Evolutionary conservation across 108 stramenopile genomes (phyloP), one percentile per base, ranked within the genome.

Genomic region (Nitzschia inconspicua): DNA sequence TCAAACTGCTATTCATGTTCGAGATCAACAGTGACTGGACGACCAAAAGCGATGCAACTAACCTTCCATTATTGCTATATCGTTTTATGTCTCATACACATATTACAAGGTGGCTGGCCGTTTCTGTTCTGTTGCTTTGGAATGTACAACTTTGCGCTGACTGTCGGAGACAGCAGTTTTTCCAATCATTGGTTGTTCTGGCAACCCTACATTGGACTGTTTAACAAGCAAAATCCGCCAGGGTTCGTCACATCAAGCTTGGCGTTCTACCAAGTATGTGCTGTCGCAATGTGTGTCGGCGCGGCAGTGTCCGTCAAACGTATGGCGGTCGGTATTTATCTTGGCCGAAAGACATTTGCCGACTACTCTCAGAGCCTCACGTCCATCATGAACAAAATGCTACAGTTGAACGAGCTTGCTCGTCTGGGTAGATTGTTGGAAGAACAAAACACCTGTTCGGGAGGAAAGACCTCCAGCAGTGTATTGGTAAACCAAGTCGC

Each of bases 351-450:
- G 41, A 72, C 65, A 1, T 81, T 58, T 42, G 11, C 47, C 29
- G 66, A 71, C 32, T 86, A 79, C 61, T 70, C 75, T 6, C 50
- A 71, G 13, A 65, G 78, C 24, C 57, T 90, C 24, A 81, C 85
- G 20, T 60, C 48, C 14, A 32, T 83, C 11, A 74, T 90, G 73
- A 74, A 75, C 23, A 72, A 79, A 47, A 82, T 86, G 75, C 52
- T 86, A 25, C 48, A 84, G 0, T 54, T 86, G 3, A 68, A 68
- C 18, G 64, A 78, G 60, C 56, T 88, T 2, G 76, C 31, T 22
- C 19, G 39, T 11, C 27, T 59, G 20, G 37, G 40, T 5, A 46
- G 47, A 10, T 63, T 63, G 47, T 18, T 10, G 24, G 32, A 58
- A 43, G 57, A n/a, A 7, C 37, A 13, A 39, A 9, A 11, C 37